Conservation (phyloP, 202 grass and related monocot genomes). For the Cymbopogon flexuosus region DNA sequence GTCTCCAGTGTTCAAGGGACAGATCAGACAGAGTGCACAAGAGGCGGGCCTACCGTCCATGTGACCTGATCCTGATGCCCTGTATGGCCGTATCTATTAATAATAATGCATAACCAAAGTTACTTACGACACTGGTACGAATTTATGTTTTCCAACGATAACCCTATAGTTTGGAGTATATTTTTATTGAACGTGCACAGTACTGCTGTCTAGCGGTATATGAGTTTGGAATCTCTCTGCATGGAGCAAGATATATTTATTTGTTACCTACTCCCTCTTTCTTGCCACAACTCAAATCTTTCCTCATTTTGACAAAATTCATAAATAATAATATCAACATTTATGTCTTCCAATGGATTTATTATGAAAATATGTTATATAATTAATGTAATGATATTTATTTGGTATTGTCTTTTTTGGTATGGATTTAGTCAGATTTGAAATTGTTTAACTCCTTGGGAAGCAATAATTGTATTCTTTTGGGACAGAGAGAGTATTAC, state of each 20-base stretch:
- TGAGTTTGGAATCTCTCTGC: slow-evolving; percentile 28
- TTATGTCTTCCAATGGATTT: not conserved
- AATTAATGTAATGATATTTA: not conserved
- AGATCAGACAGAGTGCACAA: slow-evolving; percentile 35
- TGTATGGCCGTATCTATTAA: slow-evolving; percentile 28
- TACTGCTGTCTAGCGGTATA: not conserved
- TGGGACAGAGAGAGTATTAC: not conserved
- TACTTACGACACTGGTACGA: not conserved
- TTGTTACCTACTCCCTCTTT: not conserved
- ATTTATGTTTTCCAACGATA: not conserved
- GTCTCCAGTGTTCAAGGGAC: slow-evolving; percentile 16
- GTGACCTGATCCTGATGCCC: slow-evolving; percentile 30
- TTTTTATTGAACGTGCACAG: not conserved
- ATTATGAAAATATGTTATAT: not conserved
- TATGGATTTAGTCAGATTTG: not conserved
- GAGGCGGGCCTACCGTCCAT: slow-evolving; percentile 26
- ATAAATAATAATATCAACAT: not conserved
- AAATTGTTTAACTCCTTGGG: not conserved
- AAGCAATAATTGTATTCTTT: not conserved
- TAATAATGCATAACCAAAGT: not conserved
- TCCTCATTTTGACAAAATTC: not conserved
- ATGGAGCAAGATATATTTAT: slow-evolving; percentile 25
- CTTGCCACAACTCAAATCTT: not conserved
- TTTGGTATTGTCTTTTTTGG: not conserved
- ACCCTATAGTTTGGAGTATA: slow-evolving; percentile 8